phyloP scores from a whole-genome alignment of 129 eudicot species.

The Escallonia rubra region DNA sequence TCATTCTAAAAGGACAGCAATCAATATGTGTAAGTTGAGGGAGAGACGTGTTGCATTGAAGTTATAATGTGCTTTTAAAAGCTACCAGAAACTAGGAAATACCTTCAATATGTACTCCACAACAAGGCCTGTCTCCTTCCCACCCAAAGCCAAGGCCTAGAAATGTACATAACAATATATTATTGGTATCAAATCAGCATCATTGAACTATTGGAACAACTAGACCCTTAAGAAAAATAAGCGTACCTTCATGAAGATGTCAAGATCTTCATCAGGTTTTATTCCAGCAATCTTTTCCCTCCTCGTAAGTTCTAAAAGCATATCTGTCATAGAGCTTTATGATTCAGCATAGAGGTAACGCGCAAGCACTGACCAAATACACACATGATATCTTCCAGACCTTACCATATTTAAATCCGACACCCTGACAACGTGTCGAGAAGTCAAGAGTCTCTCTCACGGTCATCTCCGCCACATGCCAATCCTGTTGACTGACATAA shows the following conservation, averaged over 20 bases:
- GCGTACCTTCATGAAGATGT: conserved; percentile 85
- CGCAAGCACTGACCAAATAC: background rate
- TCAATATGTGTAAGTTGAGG: too few relatives aligned
- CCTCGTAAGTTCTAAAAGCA: conserved; percentile 91
- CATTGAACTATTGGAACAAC: background rate
- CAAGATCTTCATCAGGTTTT: conserved; percentile 98
- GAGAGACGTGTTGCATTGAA: conserved; percentile 1
- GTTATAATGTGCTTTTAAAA: background rate
- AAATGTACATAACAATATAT: background rate
- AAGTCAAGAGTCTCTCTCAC: conserved; percentile 89
- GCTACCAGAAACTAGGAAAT: conserved; percentile 23
- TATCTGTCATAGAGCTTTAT: conserved; percentile 48
- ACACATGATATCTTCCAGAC: background rate
- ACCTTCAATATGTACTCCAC: conserved; percentile 97
- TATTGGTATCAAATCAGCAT: background rate
- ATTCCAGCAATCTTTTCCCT: conserved; percentile 80
- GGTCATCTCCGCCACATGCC: conserved; percentile 97
- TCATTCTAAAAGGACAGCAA: background rate
- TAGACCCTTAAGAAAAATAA: conserved; percentile 2
- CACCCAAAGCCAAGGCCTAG: conserved; percentile 85
- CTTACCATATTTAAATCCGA: conserved; percentile 96
- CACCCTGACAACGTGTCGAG: conserved; percentile 93
- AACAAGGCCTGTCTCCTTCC: conserved; percentile 66
- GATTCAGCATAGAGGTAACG: conserved; percentile 26
- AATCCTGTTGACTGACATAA: conserved; percentile 95